Base-by-base conservation (phyloP, 441 rosid genomes). In the Erodium moschatum region DNA sequence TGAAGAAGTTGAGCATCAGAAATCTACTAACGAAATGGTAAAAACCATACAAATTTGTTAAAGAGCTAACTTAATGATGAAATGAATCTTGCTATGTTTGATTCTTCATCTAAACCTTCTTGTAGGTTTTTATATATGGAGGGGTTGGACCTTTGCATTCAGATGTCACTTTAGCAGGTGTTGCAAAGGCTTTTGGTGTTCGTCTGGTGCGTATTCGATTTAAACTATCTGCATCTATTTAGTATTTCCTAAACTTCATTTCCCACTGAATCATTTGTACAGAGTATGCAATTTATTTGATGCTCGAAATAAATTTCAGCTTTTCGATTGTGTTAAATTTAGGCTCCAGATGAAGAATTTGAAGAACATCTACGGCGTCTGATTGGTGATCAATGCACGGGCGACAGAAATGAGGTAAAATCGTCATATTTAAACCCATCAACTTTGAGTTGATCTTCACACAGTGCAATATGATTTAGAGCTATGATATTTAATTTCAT, bases 261-360 rank as follows among this genome's bases (percentile, higher is more conserved):
- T 52, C 6, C 1, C 15, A 6, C 8, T 52, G 60, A 16, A 52
- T n/a, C 60, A 52, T 52, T 52, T 56, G 10, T 16, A 12, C 21
- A 6, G 1, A 5, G 4, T 6, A 19, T 72, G 46, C 38, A 2
- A 6, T 29, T 48, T 50, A 35, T 67, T 52, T 76, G 35, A 68
- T 69, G 58, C 67, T 35, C 65, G 79, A 64, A 68, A 16, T 64
- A 13, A 69, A 27, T 66, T 33, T 33, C 42, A 24, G 67, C 64
- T 71, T 29, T 63, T 40, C 54, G 52, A 31, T 72, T 64, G 18
- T 69, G 44, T 66, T 75, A 64, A 56, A 56, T 80, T 71, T 70
- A 89, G 99, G 99, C 97, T 74, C 99, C 97, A 66, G 97, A 95
- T 80, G 97, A 95, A 87, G 97, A 91, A 75, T 91, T 91, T 81